A percentile compares a stretch with the other conserved stretches of the same genome.
Evolutionary conservation across 1,284 basidiomycete genomes (phyloP).

Genomic region (Heterobasidion annosum): DNA sequence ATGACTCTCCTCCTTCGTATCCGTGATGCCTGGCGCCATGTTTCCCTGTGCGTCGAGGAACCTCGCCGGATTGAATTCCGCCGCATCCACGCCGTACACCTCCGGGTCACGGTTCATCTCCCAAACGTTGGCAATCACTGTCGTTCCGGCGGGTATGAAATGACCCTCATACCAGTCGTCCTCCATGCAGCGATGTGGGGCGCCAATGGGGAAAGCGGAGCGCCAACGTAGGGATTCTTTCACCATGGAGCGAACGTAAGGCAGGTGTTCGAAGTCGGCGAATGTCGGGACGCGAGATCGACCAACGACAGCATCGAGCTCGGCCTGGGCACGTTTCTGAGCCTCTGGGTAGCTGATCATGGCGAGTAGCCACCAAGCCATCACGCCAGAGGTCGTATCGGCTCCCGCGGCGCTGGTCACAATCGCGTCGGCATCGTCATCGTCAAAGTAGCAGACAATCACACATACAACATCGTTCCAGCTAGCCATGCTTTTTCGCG

Average conservation of each 20-base stretch:
- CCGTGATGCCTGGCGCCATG: slow-evolving; percentile 10
- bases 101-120: slow-evolving; percentile 10
- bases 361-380: slow-evolving; percentile 19
- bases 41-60: slow-evolving; percentile 15
- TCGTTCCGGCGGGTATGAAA: slow-evolving; percentile 17
- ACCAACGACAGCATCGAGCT: slow-evolving; percentile 15
- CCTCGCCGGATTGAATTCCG: slow-evolving; percentile 13
- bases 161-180: slow-evolving; percentile 17
- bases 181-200: slow-evolving; percentile 12
- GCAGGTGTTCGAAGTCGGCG: slow-evolving; percentile 11
- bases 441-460: background rate
- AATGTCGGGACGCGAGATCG: slow-evolving; percentile 12
- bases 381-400: slow-evolving; percentile 12
- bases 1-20: slow-evolving; percentile 18
- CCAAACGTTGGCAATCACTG: slow-evolving; percentile 15
- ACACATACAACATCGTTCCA: slow-evolving; percentile 12
- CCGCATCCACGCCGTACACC: slow-evolving; percentile 14
- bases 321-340: slow-evolving; percentile 14
- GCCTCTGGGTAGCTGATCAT: slow-evolving; percentile 15
- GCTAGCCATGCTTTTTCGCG: slow-evolving; percentile 14
- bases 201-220: slow-evolving; percentile 11
- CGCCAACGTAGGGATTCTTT: slow-evolving; percentile 16
- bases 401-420: slow-evolving; percentile 13
- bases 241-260: slow-evolving; percentile 14
- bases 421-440: background rate